Evolutionary conservation across 208 protist genomes (phyloP).

Genomic region (Tritrichomonas musculus): DNA sequence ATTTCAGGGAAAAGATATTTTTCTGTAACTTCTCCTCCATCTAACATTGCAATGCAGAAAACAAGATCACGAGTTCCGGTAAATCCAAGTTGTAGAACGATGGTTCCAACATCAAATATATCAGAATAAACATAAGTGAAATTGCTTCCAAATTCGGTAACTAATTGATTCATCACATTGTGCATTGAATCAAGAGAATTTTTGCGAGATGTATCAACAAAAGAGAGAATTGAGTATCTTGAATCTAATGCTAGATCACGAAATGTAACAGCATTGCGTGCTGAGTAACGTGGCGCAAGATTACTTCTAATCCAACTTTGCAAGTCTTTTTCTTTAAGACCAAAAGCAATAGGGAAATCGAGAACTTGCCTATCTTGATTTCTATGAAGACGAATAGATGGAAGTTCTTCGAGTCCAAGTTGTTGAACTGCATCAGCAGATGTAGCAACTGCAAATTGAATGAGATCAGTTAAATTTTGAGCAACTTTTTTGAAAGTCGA

Average conservation of each 20-base stretch:
- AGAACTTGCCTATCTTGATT: background rate
- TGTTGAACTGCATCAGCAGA: background rate
- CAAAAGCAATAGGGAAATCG: background rate
- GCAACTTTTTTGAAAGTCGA: background rate
- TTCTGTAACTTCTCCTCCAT: background rate
- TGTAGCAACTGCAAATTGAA: background rate
- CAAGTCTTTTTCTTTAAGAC: background rate
- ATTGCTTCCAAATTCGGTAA: background rate
- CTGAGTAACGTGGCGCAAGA: background rate
- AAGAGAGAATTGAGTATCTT: background rate
- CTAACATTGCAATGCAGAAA: background rate
- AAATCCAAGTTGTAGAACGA: background rate
- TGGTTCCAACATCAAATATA: background rate
- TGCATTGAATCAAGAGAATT: background rate
- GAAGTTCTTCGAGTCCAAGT: background rate
- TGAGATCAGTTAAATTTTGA: background rate
- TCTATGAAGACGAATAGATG: background rate
- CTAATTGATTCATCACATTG: background rate
- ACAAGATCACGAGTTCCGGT: background rate
- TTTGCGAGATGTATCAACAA: background rate
- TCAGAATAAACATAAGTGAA: conserved; percentile 29
- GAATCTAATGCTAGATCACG: background rate
- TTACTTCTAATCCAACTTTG: background rate
- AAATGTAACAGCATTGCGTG: background rate
- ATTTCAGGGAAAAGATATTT: background rate